Conservation (phyloP, 2,329 filamentous ascomycete genomes). For the Alternaria postmessia region DNA sequence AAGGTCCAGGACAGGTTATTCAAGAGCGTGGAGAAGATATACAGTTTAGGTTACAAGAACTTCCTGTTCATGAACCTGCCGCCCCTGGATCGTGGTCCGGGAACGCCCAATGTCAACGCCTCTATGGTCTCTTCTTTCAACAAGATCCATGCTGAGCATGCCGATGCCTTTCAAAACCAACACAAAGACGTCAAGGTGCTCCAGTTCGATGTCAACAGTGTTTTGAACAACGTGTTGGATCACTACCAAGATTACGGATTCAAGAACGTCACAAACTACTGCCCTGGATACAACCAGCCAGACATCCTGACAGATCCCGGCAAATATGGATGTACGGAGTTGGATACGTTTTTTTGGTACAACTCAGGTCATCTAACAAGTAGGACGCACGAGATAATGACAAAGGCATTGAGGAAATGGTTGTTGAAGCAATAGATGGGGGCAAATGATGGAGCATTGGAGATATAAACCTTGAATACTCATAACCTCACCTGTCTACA, state of each 20-base stretch:
- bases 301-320: conserved; percentile 55
- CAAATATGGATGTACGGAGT: conserved; percentile 56
- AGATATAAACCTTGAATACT: background rate
- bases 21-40: conserved; percentile 52
- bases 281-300: conserved; percentile 56
- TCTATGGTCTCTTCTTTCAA: conserved; percentile 59
- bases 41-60: conserved; percentile 54
- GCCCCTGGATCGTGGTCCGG: conserved; percentile 57
- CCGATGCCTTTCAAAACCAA: conserved; percentile 42
- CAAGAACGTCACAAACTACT: conserved; percentile 57
- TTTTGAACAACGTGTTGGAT: conserved; percentile 55
- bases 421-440: conserved; percentile 17
- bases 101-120: conserved; percentile 54
- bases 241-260: conserved; percentile 54
- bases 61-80: conserved; percentile 63
- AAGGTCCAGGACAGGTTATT: conserved; percentile 55
- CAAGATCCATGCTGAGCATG: conserved; percentile 47
- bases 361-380: conserved; percentile 59
- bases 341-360: conserved; percentile 59
- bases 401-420: conserved; percentile 32
- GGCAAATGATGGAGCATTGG: background rate
- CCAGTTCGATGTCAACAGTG: conserved; percentile 57
- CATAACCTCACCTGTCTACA: background rate
- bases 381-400: conserved; percentile 52
- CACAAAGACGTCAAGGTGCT: conserved; percentile 50